Evolutionary conservation across 495 filamentous ascomycete species (phyloP).

Genomic region (Lentithecium fluviatile): DNA sequence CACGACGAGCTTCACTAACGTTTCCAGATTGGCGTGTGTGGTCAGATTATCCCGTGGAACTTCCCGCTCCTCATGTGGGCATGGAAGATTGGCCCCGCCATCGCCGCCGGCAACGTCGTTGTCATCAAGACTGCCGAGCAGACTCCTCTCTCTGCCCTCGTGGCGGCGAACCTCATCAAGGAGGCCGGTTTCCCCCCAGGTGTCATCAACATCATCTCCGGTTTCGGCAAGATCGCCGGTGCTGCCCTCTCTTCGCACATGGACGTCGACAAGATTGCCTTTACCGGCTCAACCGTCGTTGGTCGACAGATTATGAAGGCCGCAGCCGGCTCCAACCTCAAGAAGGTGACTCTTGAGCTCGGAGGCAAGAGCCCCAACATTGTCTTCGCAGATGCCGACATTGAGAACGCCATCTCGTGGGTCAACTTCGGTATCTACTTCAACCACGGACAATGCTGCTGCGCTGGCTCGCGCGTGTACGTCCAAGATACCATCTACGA

Average conservation of each 20-base stretch:
- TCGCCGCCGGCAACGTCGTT: constrained; percentile 86
- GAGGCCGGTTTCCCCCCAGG: constrained; percentile 96
- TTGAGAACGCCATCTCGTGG: constrained; percentile 95
- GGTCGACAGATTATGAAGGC: constrained; percentile 95
- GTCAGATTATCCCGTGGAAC: constrained; percentile 98
- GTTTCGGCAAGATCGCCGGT: constrained; percentile 85
- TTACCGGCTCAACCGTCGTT: constrained; percentile 91
- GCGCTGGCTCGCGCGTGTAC: constrained; percentile 91
- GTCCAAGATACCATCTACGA: constrained; percentile 96
- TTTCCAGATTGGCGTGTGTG: constrained; percentile 77
- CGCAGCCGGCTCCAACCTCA: constrained; percentile 89
- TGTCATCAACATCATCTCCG: constrained; percentile 93
- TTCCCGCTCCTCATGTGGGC: constrained; percentile 96
- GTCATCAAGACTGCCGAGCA: constrained; percentile 96
- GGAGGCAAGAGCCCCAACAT: constrained; percentile 99
- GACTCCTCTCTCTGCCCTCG: constrained; percentile 86
- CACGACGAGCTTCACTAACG: constrained; percentile 29
- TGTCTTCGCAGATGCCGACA: constrained; percentile 91
- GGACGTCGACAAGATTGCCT: constrained; percentile 98
- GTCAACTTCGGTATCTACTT: constrained; percentile 99
- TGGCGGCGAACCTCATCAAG: constrained; percentile 76
- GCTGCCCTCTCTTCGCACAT: constrained; percentile 92
- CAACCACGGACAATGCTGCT: constrained; percentile 99
- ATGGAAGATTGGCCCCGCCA: constrained; percentile 96
- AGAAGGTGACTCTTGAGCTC: constrained; percentile 99